phyloP scores from a whole-genome alignment of 805 yeast genomes.

The Dipodascopsis uninucleata region DNA sequence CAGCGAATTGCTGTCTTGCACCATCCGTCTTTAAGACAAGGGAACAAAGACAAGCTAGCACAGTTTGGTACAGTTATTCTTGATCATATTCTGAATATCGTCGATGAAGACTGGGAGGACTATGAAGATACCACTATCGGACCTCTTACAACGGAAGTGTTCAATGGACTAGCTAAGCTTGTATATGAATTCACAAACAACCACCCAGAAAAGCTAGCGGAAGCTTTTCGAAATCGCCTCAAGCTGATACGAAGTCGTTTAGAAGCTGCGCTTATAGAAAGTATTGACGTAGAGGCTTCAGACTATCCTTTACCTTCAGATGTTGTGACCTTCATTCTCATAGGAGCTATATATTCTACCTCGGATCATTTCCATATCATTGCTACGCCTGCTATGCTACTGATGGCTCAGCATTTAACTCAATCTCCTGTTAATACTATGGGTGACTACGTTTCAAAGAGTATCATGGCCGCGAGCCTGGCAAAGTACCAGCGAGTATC shows the following conservation, averaged over 20 bases:
- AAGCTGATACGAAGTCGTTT: slow-evolving; percentile 54
- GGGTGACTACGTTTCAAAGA: slow-evolving; percentile 52
- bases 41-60: slow-evolving; percentile 64
- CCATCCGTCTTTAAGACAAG: slow-evolving; percentile 75
- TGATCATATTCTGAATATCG: slow-evolving; percentile 11
- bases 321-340: slow-evolving; percentile 59
- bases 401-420: slow-evolving; percentile 68
- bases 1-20: slow-evolving; percentile 55
- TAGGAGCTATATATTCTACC: slow-evolving; percentile 82
- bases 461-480: slow-evolving; percentile 61
- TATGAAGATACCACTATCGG: too few relatives aligned
- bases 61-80: neutral
- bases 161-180: slow-evolving; percentile 31
- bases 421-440: slow-evolving; percentile 44
- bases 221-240: slow-evolving; percentile 56
- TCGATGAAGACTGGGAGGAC: too few relatives aligned
- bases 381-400: slow-evolving; percentile 74
- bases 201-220: slow-evolving; percentile 61
- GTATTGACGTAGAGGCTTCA: slow-evolving; percentile 5
- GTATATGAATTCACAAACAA: slow-evolving; percentile 60
- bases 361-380: slow-evolving; percentile 94
- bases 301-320: slow-evolving; percentile 41
- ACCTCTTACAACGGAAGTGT: slow-evolving; percentile 4
- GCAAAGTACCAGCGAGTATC: slow-evolving; percentile 74
- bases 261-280: slow-evolving; percentile 19